Evolutionary conservation across 352 stramenopile genomes (phyloP).

Genomic region (Blastocystis sp.): DNA sequence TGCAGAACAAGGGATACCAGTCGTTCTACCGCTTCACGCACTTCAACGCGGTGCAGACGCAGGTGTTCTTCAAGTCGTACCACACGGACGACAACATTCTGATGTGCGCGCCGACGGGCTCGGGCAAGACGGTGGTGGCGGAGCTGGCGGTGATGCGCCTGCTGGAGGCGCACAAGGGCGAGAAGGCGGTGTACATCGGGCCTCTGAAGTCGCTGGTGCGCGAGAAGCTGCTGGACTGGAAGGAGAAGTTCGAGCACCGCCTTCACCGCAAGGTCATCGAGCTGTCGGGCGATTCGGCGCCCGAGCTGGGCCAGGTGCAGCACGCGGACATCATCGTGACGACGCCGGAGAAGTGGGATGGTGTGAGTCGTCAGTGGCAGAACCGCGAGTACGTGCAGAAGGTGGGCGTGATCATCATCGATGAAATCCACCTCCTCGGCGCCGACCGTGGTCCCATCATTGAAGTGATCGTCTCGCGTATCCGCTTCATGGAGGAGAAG

Average conservation of each 20-base stretch:
- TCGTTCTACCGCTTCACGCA: slow-evolving; percentile 78
- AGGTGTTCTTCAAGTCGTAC: slow-evolving; percentile 95
- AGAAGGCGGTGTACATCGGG: slow-evolving; percentile 95
- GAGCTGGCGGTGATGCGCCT: slow-evolving; percentile 95
- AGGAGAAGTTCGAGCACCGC: slow-evolving; percentile 85
- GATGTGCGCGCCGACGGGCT: slow-evolving; percentile 92
- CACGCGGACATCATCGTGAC: slow-evolving; percentile 94
- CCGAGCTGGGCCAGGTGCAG: slow-evolving; percentile 88
- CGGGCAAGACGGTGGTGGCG: slow-evolving; percentile 92
- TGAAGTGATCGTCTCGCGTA: slow-evolving; percentile 90
- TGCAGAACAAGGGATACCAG: slow-evolving; percentile 87
- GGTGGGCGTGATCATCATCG: slow-evolving; percentile 89
- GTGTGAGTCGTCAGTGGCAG: slow-evolving; percentile 89
- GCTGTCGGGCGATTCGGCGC: slow-evolving; percentile 92
- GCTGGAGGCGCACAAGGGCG: slow-evolving; percentile 79
- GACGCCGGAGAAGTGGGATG: slow-evolving; percentile 96
- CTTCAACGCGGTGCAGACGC: slow-evolving; percentile 94
- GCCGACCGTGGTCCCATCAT: slow-evolving; percentile 92
- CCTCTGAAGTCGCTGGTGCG: slow-evolving; percentile 93
- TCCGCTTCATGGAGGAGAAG: slow-evolving; percentile 82
- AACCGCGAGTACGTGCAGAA: slow-evolving; percentile 82
- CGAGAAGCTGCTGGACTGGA: slow-evolving; percentile 95
- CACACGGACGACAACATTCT: slow-evolving; percentile 92
- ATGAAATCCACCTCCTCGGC: slow-evolving; percentile 96
- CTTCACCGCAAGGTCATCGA: slow-evolving; percentile 87